Conservation (phyloP, 768 basidiomycete genomes). For the Suillus subaureus region DNA sequence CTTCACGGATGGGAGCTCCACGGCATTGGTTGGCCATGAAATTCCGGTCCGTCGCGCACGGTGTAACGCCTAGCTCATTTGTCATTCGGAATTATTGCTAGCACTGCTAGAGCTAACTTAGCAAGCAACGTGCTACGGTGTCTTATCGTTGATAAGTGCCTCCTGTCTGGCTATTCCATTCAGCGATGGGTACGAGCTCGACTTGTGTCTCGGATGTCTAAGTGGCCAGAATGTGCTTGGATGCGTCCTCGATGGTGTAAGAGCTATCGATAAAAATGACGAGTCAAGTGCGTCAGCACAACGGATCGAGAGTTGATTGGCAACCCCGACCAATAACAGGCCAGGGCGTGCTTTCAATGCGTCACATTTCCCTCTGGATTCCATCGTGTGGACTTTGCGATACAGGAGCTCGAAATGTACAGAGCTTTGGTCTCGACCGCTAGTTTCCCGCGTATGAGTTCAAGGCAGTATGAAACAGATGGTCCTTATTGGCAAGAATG, state of each 20-base stretch:
- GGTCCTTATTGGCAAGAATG: slow-evolving; percentile 19
- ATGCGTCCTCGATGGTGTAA: neutral
- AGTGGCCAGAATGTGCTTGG: neutral
- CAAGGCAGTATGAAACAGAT: slow-evolving; percentile 18
- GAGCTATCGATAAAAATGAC: neutral
- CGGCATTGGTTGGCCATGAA: neutral
- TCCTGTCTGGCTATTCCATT: neutral
- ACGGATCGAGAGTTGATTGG: neutral
- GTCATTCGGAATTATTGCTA: neutral
- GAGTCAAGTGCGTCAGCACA: neutral
- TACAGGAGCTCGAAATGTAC: neutral
- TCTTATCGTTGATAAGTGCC: neutral
- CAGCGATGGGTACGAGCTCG: neutral
- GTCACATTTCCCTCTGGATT: neutral
- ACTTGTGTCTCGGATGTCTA: neutral
- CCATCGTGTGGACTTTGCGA: neutral
- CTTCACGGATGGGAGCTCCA: neutral
- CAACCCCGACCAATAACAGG: neutral
- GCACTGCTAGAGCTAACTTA: neutral
- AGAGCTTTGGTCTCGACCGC: neutral
- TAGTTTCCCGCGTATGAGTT: neutral
- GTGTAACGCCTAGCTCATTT: neutral
- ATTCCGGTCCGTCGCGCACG: neutral
- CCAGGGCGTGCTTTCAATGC: neutral
- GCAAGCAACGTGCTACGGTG: neutral